These are phyloP conservation scores for Pichia cactophila DNA, from an alignment of 1,139 yeast genomes.

Conservation along the genomic window DNA sequence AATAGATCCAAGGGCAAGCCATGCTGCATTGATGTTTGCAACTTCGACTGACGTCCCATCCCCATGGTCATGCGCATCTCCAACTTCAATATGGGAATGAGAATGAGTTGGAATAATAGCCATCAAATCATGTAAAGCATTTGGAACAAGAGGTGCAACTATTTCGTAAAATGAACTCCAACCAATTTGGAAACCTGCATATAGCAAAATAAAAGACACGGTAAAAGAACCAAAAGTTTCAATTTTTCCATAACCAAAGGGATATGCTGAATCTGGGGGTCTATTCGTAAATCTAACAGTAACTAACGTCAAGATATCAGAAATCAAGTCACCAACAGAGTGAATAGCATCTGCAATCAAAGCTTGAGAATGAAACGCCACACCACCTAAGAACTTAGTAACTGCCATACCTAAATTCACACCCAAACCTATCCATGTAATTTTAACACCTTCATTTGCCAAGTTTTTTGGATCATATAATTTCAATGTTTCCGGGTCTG, in stretches of 20 bases:
- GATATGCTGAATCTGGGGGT: conserved; percentile 60
- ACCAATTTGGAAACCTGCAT: conserved; percentile 90
- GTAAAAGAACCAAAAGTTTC: conserved; percentile 89
- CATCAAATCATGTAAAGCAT: conserved; percentile 40
- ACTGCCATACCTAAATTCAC: conserved; percentile 81
- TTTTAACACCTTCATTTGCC: conserved; percentile 79
- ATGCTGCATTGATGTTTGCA: conserved; percentile 77
- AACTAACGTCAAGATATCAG: conserved; percentile 81
- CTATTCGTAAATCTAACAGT: conserved; percentile 75
- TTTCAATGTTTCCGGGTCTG: conserved; percentile 24
- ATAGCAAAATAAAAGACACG: conserved; percentile 71
- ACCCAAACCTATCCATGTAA: conserved; percentile 84
- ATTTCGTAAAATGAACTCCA: conserved; percentile 74
- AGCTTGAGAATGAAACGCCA: conserved; percentile 90
- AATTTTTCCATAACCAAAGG: conserved; percentile 86
- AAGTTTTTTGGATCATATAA: conserved; percentile 34
- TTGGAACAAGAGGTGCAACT: conserved; percentile 60
- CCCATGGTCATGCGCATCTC: conserved; percentile 15
- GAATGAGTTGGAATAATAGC: conserved; percentile 43
- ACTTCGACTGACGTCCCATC: conserved; percentile 12
- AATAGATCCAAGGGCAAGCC: conserved; percentile 89
- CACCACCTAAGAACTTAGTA: conserved; percentile 83
- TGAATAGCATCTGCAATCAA: conserved; percentile 91
- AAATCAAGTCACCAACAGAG: conserved; percentile 80
- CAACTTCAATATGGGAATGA: conserved; percentile 35